Evolutionary conservation across 192 early-diverging fungal genomes (phyloP).

Genomic region (Oehlia diaphana): DNA sequence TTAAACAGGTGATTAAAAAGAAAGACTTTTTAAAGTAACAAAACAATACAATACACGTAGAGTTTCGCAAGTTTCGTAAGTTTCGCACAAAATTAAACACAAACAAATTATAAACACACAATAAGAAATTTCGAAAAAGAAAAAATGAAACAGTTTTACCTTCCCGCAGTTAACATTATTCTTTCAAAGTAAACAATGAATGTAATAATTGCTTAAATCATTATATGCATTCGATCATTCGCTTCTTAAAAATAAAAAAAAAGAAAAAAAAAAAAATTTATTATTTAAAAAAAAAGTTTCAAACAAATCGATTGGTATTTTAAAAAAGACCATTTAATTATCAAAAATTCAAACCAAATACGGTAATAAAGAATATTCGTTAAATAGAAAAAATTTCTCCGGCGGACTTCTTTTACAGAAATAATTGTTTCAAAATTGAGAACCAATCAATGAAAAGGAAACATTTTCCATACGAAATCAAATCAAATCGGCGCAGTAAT

Average conservation of each 20-base stretch:
- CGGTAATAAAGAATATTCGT: background rate
- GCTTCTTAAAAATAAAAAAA: background rate
- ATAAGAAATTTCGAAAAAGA: no score
- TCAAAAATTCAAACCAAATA: background rate
- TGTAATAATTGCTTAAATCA: background rate
- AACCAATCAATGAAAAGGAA: background rate
- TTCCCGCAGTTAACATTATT: background rate
- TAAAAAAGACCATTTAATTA: background rate
- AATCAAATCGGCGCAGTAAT: no score
- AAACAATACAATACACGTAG: no score
- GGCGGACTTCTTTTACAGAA: background rate
- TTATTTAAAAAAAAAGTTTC: no score
- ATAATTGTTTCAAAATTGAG: background rate
- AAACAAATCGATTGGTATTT: background rate
- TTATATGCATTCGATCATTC: background rate
- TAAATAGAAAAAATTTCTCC: background rate
- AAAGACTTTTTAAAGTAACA: no score
- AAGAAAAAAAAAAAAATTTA: no score
- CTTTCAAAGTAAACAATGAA: background rate
- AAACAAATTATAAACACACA: no score
- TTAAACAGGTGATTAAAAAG: no score
- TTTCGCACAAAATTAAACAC: no score
- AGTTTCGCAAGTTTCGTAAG: no score
- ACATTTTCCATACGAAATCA: no score
- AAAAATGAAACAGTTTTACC: background rate